Evolutionary conservation across 1,284 basidiomycete species (phyloP).

Genomic region (Microbotryum saponariae): DNA sequence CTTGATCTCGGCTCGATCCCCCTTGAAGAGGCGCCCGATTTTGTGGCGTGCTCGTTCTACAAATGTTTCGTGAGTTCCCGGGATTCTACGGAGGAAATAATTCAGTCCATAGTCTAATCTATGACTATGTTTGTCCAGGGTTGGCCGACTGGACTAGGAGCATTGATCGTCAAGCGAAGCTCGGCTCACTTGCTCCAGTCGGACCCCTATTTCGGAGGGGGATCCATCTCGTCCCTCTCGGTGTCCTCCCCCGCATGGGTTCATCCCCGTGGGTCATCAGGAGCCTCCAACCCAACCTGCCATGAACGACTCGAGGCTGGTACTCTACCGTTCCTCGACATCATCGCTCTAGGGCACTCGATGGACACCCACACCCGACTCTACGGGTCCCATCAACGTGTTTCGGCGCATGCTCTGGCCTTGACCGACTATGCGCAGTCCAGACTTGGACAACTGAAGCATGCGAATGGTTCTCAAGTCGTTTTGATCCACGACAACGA

Average conservation of each 20-base stretch:
- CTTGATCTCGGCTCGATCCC: conserved; percentile 65
- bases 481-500: conserved; percentile 51
- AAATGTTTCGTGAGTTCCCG: conserved; percentile 57
- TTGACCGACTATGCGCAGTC: conserved; percentile 48
- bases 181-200: conserved; percentile 49
- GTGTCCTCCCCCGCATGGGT: conserved; percentile 49
- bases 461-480: conserved; percentile 52
- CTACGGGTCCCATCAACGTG: conserved; percentile 58
- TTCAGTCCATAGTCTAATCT: not conserved
- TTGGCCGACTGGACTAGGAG: conserved; percentile 74
- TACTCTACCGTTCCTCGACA: conserved; percentile 66
- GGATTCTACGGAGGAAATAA: too few relatives aligned
- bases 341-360: conserved; percentile 65
- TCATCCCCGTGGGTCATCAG: conserved; percentile 15
- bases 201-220: conserved; percentile 75
- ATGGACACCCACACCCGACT: conserved; percentile 65
- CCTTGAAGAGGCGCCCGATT: conserved; percentile 68
- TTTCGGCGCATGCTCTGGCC: conserved; percentile 49
- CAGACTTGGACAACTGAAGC: conserved; percentile 42
- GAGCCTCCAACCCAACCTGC: conserved; percentile 9
- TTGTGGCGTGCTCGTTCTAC: conserved; percentile 74
- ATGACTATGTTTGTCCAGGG: conserved; percentile 41
- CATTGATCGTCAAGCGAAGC: conserved; percentile 61
- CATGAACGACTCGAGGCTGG: conserved; percentile 53
- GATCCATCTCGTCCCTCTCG: conserved; percentile 69